Evolutionary conservation across 1,284 basidiomycete species (phyloP).

Genomic region (Cutaneotrichosporon cutaneum): DNA sequence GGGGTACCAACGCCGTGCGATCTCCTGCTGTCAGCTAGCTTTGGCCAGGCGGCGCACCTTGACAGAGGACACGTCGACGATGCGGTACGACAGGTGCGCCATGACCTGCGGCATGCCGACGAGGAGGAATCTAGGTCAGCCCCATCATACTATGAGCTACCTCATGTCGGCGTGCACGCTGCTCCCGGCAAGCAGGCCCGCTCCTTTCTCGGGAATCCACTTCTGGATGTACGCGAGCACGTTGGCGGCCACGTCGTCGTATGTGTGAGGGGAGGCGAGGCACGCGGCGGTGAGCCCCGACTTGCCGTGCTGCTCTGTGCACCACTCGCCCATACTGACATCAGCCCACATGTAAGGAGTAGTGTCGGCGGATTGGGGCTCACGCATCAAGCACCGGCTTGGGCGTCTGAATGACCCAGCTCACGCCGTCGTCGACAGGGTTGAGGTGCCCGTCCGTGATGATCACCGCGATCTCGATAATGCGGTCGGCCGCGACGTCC

Average conservation of each 20-base stretch:
- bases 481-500: conserved; percentile 50
- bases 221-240: conserved; percentile 55
- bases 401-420: conserved; percentile 56
- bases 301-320: conserved; percentile 49
- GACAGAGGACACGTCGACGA: conserved; percentile 53
- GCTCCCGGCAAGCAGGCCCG: conserved; percentile 56
- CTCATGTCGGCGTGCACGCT: conserved; percentile 57
- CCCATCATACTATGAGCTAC: conserved; percentile 23
- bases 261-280: conserved; percentile 45
- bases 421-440: conserved; percentile 57
- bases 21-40: conserved; percentile 46
- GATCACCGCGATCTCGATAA: conserved; percentile 58
- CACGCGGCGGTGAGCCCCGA: conserved; percentile 52
- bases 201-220: conserved; percentile 53
- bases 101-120: conserved; percentile 55
- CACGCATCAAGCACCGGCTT: conserved; percentile 54
- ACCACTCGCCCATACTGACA: conserved; percentile 54
- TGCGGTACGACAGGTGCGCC: conserved; percentile 56
- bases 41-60: conserved; percentile 31
- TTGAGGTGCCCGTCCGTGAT: conserved; percentile 57
- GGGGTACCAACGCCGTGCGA: conserved; percentile 56
- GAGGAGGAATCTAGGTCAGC: conserved; percentile 47
- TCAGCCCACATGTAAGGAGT: neutral
- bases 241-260: conserved; percentile 48
- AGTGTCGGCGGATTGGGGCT: no score